These are phyloP conservation scores for Exobasidium cylindrosporum DNA, from an alignment of 1,284 basidiomycete species.

Conservation along the genomic window DNA sequence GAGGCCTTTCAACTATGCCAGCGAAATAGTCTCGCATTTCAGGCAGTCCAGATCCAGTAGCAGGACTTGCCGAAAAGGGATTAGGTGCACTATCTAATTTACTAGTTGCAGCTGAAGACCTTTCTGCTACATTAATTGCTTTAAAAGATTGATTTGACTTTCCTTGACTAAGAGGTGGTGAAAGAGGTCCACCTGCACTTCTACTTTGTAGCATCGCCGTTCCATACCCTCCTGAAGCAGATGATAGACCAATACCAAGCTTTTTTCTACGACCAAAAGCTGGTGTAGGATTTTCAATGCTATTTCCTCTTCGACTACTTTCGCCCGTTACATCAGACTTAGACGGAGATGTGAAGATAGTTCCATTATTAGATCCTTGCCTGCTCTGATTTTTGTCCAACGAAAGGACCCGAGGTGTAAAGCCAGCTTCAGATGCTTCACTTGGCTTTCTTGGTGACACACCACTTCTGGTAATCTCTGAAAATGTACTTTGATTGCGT, in stretches of 20 bases:
- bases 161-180: background rate
- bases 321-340: background rate
- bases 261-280: background rate
- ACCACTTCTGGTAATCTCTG: background rate
- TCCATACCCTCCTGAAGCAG: background rate
- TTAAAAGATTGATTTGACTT: background rate
- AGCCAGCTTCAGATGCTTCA: background rate
- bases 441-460: too few relatives aligned
- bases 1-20: background rate
- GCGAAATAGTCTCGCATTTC: background rate
- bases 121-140: background rate
- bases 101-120: background rate
- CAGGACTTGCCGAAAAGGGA: background rate
- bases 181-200: background rate
- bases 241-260: background rate
- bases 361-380: too few relatives aligned
- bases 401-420: background rate
- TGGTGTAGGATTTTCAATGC: background rate
- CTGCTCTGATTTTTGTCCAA: too few relatives aligned
- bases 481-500: background rate
- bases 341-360: too few relatives aligned
- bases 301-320: background rate
- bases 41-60: background rate
- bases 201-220: background rate
- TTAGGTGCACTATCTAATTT: background rate